These are phyloP conservation scores for Lodderomyces jiufengensis DNA, from an alignment of 1,139 yeast species.

Conservation along the genomic window DNA sequence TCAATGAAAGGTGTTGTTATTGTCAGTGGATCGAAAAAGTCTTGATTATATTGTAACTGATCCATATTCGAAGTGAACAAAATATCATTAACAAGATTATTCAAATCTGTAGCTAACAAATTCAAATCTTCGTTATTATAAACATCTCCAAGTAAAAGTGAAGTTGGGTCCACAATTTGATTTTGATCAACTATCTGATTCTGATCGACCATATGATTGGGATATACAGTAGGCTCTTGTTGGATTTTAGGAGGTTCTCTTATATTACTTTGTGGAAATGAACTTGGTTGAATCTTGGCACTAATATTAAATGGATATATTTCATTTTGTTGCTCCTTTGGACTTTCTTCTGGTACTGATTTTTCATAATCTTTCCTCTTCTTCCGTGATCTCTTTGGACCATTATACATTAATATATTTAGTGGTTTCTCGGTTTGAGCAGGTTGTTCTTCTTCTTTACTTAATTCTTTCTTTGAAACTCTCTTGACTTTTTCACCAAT, in stretches of 20 bases:
- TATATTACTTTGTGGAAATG: conserved; percentile 1
- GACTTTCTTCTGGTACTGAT: background rate
- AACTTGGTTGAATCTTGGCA: background rate
- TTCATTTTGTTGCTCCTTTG: background rate
- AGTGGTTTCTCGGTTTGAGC: conserved; percentile 9
- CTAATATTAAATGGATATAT: background rate
- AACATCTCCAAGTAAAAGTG: conserved; percentile 6
- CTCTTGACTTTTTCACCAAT: conserved; percentile 21
- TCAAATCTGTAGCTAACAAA: conserved; percentile 30
- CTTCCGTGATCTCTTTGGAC: conserved; percentile 4
- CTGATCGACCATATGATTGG: background rate
- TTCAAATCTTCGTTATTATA: conserved; percentile 27
- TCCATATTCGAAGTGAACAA: conserved; percentile 23
- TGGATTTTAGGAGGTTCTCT: background rate
- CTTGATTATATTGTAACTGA: conserved; percentile 2
- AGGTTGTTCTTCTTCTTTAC: conserved; percentile 1
- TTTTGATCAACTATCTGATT: no score
- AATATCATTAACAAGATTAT: conserved; percentile 31
- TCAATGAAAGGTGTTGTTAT: conserved; percentile 4
- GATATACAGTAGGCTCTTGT: no score
- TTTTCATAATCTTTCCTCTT: conserved; percentile 4
- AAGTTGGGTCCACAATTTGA: background rate
- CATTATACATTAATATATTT: conserved; percentile 16
- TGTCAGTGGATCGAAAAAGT: conserved; percentile 1
- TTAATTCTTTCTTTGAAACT: conserved; percentile 11